phyloP scores from a whole-genome alignment of 768 basidiomycete species.

The Suillus placidus region DNA sequence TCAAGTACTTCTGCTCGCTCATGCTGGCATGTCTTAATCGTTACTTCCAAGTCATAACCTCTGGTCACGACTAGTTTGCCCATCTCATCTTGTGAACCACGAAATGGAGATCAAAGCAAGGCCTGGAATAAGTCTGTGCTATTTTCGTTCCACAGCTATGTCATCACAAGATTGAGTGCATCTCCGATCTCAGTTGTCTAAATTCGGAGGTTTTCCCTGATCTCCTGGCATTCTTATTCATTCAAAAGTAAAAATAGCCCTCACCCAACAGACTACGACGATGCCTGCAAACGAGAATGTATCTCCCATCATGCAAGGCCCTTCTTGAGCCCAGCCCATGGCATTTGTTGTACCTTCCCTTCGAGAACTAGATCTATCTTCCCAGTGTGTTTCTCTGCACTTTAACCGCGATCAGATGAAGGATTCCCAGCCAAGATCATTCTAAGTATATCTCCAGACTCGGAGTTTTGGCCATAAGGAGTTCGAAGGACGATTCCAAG shows the following conservation, averaged over 20 bases:
- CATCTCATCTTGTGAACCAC: no score
- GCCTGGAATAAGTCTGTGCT: no score
- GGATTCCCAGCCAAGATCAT: neutral
- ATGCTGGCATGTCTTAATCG: no score
- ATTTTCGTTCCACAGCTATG: no score
- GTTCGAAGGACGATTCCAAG: neutral
- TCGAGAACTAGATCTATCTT: neutral
- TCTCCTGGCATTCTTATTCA: neutral
- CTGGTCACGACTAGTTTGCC: no score
- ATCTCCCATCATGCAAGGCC: conserved; percentile 6
- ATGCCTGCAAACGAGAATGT: conserved; percentile 1
- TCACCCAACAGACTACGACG: neutral
- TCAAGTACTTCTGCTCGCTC: no score
- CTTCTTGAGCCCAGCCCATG: neutral
- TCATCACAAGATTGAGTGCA: no score
- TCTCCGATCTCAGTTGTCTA: neutral
- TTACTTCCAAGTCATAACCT: no score
- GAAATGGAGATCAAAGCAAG: no score
- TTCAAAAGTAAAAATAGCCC: neutral
- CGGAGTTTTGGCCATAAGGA: neutral
- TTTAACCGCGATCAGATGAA: neutral
- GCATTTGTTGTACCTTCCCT: neutral
- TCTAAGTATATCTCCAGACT: neutral
- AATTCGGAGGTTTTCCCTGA: neutral
- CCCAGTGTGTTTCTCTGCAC: neutral